Conservation (phyloP, 179 eudicot species). For the Silene noctiflora region DNA sequence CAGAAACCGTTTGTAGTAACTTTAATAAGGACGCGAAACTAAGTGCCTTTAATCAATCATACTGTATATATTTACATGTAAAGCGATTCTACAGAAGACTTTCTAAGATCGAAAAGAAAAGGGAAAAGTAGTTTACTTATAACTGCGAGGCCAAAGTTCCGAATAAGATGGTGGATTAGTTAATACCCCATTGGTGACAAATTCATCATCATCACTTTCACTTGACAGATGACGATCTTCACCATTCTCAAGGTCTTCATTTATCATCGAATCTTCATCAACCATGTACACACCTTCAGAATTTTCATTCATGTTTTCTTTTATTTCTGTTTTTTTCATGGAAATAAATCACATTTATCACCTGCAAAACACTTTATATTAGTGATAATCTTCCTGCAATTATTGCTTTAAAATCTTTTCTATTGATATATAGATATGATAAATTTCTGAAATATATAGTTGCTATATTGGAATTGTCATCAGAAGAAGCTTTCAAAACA, state of each 20-base stretch:
- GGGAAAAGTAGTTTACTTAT: conserved; percentile 33
- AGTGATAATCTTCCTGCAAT: not conserved
- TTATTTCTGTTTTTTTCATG: conserved; percentile 3
- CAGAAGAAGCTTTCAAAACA: conserved; percentile 18
- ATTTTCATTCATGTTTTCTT: conserved; percentile 16
- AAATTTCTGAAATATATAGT: not conserved
- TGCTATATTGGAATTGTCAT: not conserved
- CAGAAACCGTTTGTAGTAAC: no score
- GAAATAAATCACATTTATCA: not conserved
- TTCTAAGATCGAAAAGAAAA: not conserved
- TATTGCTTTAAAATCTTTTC: not conserved
- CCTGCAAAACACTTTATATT: conserved; percentile 5
- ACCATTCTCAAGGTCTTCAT: conserved; percentile 2
- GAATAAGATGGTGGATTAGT: conserved; percentile 27
- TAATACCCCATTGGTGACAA: conserved; percentile 2
- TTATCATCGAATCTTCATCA: conserved; percentile 24
- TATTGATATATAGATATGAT: no score
- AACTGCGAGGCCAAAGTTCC: conserved; percentile 69
- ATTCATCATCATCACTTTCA: conserved; percentile 22
- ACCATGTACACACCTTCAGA: conserved; percentile 19
- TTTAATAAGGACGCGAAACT: no score
- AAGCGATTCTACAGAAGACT: not conserved
- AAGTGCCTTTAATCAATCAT: no score
- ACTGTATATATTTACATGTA: not conserved
- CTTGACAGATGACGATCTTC: not conserved